Conservation (phyloP, 2,329 filamentous ascomycete species). For the Penicillium sp. region DNA sequence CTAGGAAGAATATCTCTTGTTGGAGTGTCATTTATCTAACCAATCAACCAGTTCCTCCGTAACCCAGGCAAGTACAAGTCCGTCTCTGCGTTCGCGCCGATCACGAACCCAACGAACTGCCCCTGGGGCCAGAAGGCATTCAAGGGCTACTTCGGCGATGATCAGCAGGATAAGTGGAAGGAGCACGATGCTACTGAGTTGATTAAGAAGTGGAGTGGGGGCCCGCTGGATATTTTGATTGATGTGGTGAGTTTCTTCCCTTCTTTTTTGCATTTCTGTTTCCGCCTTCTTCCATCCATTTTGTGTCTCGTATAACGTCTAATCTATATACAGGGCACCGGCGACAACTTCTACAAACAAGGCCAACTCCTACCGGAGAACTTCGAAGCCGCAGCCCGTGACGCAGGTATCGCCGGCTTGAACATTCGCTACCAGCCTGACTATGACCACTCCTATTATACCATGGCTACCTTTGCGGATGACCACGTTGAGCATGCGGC, state of each 20-base stretch:
- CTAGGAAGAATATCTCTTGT: conserved; percentile 12
- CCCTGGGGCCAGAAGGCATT: conserved; percentile 98
- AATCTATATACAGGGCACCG: conserved; percentile 65
- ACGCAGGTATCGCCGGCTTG: conserved; percentile 69
- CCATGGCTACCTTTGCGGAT: conserved; percentile 85
- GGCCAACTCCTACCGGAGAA: conserved; percentile 92
- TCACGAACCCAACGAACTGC: conserved; percentile 79
- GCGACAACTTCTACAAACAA: conserved; percentile 95
- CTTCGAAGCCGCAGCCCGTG: conserved; percentile 74
- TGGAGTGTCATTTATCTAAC: background rate
- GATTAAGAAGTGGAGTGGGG: conserved; percentile 67
- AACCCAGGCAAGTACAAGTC: conserved; percentile 87
- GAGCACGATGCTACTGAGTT: conserved; percentile 91
- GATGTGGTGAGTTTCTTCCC: conserved; percentile 67
- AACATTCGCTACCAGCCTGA: conserved; percentile 80
- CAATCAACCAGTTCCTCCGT: conserved; percentile 66
- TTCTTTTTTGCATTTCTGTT: background rate
- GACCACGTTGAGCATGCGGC: conserved; percentile 92
- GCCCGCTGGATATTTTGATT: conserved; percentile 73
- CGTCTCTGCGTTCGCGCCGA: conserved; percentile 87
- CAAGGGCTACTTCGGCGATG: conserved; percentile 78
- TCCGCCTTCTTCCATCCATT: background rate
- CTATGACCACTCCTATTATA: conserved; percentile 98
- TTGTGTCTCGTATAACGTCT: background rate
- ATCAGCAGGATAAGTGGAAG: conserved; percentile 72